Percentiles rank a stretch among this genome's conserved stretches.
These are phyloP conservation scores for Gentiana straminea DNA, from an alignment of 257 asterid species.

Conservation along the genomic window DNA sequence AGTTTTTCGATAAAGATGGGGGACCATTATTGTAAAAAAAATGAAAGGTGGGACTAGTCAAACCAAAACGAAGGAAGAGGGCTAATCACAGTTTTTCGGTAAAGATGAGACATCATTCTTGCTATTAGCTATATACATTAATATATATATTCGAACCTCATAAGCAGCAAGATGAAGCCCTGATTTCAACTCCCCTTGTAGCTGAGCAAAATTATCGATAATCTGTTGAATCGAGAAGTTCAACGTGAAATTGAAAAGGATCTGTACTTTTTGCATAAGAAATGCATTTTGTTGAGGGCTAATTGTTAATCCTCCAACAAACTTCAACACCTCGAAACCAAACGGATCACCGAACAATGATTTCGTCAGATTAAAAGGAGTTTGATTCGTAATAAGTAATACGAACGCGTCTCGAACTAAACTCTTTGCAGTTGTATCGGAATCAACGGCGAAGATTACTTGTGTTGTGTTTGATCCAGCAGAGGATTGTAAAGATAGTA, in stretches of 20 bases:
- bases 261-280: constrained; percentile 58
- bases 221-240: constrained; percentile 73
- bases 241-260: constrained; percentile 86
- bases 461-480: constrained; percentile 22
- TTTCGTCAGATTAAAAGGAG: constrained; percentile 45
- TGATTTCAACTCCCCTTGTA: constrained; percentile 52
- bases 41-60: too few species aligned
- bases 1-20: too few species aligned
- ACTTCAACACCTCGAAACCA: constrained; percentile 74
- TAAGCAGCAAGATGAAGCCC: constrained; percentile 69
- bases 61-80: too few species aligned
- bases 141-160: constrained; percentile 41
- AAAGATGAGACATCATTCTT: too few species aligned
- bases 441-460: constrained; percentile 33
- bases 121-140: too few species aligned
- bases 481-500: constrained; percentile 22
- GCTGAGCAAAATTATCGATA: constrained; percentile 47
- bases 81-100: too few species aligned
- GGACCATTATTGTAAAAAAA: too few species aligned
- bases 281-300: constrained; percentile 81
- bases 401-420: constrained; percentile 23
- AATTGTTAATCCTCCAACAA: constrained; percentile 76
- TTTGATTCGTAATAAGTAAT: constrained; percentile 20
- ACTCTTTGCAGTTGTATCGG: constrained; percentile 26
- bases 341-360: constrained; percentile 73